A percentile compares a stretch with the other conserved stretches of the same genome.
Evolutionary conservation across 2,329 filamentous ascomycete species (phyloP).

Genomic region (Hymenotorrendiella dingleyae): DNA sequence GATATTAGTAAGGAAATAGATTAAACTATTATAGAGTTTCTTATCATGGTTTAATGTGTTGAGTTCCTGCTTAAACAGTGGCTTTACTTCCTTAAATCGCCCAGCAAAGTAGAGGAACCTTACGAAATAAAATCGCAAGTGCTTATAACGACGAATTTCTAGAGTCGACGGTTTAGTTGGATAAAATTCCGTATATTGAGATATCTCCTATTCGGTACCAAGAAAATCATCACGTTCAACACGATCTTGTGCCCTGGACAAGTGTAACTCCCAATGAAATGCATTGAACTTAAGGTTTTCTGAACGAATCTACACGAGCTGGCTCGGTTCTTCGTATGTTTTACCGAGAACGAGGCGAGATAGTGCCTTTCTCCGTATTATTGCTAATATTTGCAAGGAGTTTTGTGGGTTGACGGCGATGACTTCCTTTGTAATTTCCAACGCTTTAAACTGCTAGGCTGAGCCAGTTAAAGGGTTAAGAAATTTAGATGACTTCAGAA

Average conservation of each 20-base stretch:
- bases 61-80: neutral
- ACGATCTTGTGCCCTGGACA: neutral
- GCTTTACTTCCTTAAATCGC: neutral
- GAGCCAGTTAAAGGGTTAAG: too few species aligned
- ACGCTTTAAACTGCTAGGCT: neutral
- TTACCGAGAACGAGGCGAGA: neutral
- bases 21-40: neutral
- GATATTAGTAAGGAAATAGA: neutral
- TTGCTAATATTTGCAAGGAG: neutral
- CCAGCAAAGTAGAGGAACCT: neutral
- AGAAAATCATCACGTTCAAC: neutral
- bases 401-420: neutral
- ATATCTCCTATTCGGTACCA: neutral
- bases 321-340: neutral
- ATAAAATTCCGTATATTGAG: neutral
- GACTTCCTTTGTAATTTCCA: neutral
- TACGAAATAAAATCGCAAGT: neutral
- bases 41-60: neutral
- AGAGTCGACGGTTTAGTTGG: neutral
- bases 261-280: neutral
- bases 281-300: neutral
- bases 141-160: neutral
- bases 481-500: neutral
- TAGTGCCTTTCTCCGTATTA: neutral
- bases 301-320: neutral